A percentile compares a stretch with the other conserved stretches of the same genome.
These are phyloP conservation scores for Penicillium thymicola DNA, from an alignment of 2,329 filamentous ascomycete genomes.

Conservation along the genomic window DNA sequence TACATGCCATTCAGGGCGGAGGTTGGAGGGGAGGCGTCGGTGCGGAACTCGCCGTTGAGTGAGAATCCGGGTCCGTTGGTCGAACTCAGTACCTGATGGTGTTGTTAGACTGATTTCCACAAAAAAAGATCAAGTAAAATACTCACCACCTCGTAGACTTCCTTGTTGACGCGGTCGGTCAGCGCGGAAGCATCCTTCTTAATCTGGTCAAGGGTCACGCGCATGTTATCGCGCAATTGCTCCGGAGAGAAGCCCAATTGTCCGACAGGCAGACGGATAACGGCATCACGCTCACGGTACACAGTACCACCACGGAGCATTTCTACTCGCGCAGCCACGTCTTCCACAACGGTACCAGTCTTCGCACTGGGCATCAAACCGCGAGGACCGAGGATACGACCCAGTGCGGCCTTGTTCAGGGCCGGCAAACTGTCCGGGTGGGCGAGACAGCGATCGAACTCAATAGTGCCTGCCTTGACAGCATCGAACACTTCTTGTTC, in stretches of 20 bases:
- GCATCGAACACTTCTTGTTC: constrained; percentile 81
- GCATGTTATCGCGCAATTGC: constrained; percentile 80
- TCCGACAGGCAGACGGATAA: constrained; percentile 84
- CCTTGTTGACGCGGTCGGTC: constrained; percentile 64
- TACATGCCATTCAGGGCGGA: constrained; percentile 45
- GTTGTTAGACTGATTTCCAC: neutral
- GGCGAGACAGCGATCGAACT: constrained; percentile 87
- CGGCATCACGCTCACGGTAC: constrained; percentile 81
- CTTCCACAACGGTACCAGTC: constrained; percentile 81
- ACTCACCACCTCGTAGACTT: constrained; percentile 67
- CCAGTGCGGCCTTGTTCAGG: constrained; percentile 76
- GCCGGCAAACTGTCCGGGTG: constrained; percentile 74
- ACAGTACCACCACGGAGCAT: constrained; percentile 80
- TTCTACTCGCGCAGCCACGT: constrained; percentile 70
- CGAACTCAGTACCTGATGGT: constrained; percentile 68
- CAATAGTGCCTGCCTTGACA: constrained; percentile 71
- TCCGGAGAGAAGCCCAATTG: constrained; percentile 86
- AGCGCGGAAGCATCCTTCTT: constrained; percentile 71
- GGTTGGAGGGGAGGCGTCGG: constrained; percentile 56
- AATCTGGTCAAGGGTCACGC: constrained; percentile 68
- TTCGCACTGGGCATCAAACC: constrained; percentile 91
- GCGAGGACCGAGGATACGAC: constrained; percentile 77
- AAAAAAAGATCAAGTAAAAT: neutral
- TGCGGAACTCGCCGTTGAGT: constrained; percentile 73
- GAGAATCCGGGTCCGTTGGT: constrained; percentile 84